Evolutionary conservation across 2,329 filamentous ascomycete species (phyloP), one percentile per base, ranked within the genome.

Genomic region (Acephala macrosclerotiorum): DNA sequence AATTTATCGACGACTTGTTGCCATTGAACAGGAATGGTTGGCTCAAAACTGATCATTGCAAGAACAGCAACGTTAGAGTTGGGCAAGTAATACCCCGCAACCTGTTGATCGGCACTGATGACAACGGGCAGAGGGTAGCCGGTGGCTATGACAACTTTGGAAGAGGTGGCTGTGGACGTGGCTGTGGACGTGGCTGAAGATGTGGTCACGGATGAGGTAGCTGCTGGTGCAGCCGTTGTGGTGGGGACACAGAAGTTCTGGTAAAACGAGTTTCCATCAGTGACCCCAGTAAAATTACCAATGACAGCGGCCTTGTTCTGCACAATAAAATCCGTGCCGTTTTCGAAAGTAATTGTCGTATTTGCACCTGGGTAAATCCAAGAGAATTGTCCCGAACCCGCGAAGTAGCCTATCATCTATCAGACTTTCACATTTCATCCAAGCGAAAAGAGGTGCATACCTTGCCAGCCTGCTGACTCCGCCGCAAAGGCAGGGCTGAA

Each of bases 311-410:
- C 77, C 22, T 72, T 12, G 65, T 78, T 79, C 33, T 72, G 58
- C 35, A 74, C 56, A 14, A 74, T 69, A 18, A 75, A 47, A 8
- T 64, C 66, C 0, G 78, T 80, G 18, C 78, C 78, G 45, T 80
- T 80, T 33, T 75, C 77, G 63, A 78, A 79, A 1, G 72, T 72
- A 47, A 79, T 65, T 0, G 76, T 75, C 3, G 78, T 80, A 8
- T 66, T 69, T 18, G 74, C 71, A 11, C 77, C 78, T 4, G 77
- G 78, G 59, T 76, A 80, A 22, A 79, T 73, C 42, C 76, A 77
- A 16, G 40, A n/a, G 16, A 57, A 57, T 25, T 33, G 14, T 22
- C 55, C 55, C 9, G 55, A 57, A n/a, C 55, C 55, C 12, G 55
- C 55, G 18, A 57, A 57, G 14, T 57, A 57, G 20, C 55, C 51